Conservation (phyloP, 2,329 filamentous ascomycete species). For the Sporothrix mexicana region DNA sequence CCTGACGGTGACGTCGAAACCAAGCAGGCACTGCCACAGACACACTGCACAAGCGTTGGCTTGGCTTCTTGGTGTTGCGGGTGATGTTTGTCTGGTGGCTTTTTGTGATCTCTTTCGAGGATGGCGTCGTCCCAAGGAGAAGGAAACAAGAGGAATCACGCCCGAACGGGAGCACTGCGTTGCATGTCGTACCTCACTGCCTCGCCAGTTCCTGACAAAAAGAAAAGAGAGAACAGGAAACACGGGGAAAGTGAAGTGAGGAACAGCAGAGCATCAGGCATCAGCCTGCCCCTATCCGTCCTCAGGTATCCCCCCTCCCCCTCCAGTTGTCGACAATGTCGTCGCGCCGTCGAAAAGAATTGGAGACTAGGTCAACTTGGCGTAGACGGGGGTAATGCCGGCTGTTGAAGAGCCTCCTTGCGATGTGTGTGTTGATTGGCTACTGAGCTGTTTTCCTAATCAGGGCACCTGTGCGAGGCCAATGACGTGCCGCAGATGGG, state of each 20-base stretch:
- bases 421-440: slow-evolving; percentile 31
- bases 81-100: background rate
- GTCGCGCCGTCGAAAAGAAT: slow-evolving; percentile 25
- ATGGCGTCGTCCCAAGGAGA: background rate
- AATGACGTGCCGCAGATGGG: slow-evolving; percentile 27
- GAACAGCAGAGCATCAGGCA: background rate
- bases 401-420: slow-evolving; percentile 22
- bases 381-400: slow-evolving; percentile 16
- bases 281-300: background rate
- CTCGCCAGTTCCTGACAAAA: background rate
- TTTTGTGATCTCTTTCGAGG: background rate
- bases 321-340: slow-evolving; percentile 9
- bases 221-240: background rate
- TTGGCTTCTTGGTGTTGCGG: too few species aligned
- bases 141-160: background rate
- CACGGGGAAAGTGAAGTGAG: background rate
- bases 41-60: slow-evolving; percentile 2
- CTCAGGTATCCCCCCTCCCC: background rate
- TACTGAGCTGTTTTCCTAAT: slow-evolving; percentile 34
- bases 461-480: slow-evolving; percentile 39
- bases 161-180: background rate
- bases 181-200: background rate
- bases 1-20: background rate
- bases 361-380: slow-evolving; percentile 15
- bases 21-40: slow-evolving; percentile 31